Evolutionary conservation across 164 flowering plant species (phyloP), one percentile per base, ranked within the genome.

Genomic region (Akebia trifoliata): DNA sequence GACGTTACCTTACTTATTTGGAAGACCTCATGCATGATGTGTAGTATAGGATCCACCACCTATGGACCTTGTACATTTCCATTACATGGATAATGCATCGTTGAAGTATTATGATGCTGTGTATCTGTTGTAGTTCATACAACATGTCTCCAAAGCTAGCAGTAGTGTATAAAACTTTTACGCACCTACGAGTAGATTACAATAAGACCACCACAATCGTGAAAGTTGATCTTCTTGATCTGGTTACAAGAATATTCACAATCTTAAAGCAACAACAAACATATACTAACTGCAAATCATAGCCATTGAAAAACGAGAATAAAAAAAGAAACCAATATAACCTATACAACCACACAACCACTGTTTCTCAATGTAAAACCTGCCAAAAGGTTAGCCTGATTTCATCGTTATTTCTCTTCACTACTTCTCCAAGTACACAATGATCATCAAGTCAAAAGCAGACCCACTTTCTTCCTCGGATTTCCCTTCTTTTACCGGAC

Each of bases 381-480:
- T 60, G 72, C 66, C 73, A 58, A 68, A 78, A 65, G 76, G 81
- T 85, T 85, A 82, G 83, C 69, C 71, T n/a, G 64, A 64, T 69
- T 75, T 64, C 74, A 66, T 59, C 50, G 53, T 65, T 59, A 59
- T 69, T 58, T 63, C 60, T 65, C 60, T 57, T 58, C 44, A 47
- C 72, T 64, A 68, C 67, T 66, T 57, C n/a, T n/a, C 69, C 72
- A 74, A 61, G 64, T 78, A 73, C 43, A 22, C 53, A 40, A 69
- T 56, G 69, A 63, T 50, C 51, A 65, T 72, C 82, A 76, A 47
- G 83, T 82, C 78, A 78, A 81, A 74, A 57, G 81, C 80, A 71
- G 50, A 59, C 81, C 68, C 54, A 63, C 28, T 32, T 64, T 62
- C 45, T 32, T 50, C 69, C 57, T 54, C 69, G 20, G 50, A 48